phyloP scores from a whole-genome alignment of 2,329 filamentous ascomycete genomes.

The Aotearoamyces nothofagi region DNA sequence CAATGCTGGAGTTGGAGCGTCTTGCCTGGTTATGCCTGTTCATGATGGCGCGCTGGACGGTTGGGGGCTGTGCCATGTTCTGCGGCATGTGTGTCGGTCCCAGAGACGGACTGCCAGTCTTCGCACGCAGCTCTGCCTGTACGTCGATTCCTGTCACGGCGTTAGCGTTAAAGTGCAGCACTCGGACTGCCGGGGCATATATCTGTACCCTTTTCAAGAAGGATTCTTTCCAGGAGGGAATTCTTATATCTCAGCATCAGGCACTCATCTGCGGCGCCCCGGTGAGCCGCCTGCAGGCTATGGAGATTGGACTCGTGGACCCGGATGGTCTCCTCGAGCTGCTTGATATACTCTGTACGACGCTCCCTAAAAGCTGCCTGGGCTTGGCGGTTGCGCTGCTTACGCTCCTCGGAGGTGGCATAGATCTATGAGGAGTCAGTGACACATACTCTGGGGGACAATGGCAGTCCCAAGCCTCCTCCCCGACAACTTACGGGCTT shows the following conservation, averaged over 20 bases:
- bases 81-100: conserved; percentile 53
- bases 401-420: conserved; percentile 94
- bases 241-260: conserved; percentile 98
- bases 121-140: conserved; percentile 84
- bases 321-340: conserved; percentile 92
- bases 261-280: conserved; percentile 89
- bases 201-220: conserved; percentile 95
- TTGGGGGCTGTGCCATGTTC: conserved; percentile 56
- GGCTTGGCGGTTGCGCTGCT: conserved; percentile 92
- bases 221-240: conserved; percentile 83
- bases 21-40: conserved; percentile 60
- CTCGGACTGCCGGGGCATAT: background rate
- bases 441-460: background rate
- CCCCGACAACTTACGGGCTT: conserved; percentile 74
- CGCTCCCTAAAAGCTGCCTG: conserved; percentile 95
- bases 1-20: conserved; percentile 57
- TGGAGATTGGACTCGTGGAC: conserved; percentile 91
- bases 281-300: conserved; percentile 84
- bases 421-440: conserved; percentile 55
- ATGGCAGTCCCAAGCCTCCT: conserved; percentile 2
- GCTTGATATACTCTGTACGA: conserved; percentile 97
- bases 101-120: conserved; percentile 75
- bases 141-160: conserved; percentile 73
- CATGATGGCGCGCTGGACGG: conserved; percentile 66
- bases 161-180: conserved; percentile 1